Conservation (phyloP, 1,139 yeast genomes). For the Yamadazyma membranifaciens region DNA sequence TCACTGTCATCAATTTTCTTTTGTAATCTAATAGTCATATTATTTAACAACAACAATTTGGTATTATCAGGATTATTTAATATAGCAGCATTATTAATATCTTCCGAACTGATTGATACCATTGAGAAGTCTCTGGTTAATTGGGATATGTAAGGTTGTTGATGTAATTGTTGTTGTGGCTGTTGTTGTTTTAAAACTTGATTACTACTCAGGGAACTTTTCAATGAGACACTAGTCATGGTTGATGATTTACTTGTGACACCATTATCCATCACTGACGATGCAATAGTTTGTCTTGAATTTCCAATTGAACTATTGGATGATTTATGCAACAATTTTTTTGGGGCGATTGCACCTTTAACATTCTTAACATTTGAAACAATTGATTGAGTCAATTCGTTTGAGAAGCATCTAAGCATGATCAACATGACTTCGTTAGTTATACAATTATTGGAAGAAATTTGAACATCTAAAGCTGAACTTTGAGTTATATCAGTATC, state of each 20-base stretch:
- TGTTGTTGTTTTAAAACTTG: not conserved
- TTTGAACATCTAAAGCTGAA: conserved; percentile 42
- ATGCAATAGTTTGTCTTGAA: conserved; percentile 34
- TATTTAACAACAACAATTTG: conserved; percentile 23
- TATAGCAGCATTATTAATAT: conserved; percentile 20
- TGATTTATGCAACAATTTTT: conserved; percentile 17
- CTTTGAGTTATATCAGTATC: conserved; percentile 31
- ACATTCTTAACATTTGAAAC: conserved; percentile 27
- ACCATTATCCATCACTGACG: conserved; percentile 34
- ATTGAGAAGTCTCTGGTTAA: conserved; percentile 15
- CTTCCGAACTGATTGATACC: conserved; percentile 18
- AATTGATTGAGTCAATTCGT: conserved; percentile 26
- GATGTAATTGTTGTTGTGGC: not conserved
- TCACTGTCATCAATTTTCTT: conserved; percentile 33
- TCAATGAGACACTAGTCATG: conserved; percentile 31
- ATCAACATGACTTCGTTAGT: conserved; percentile 28
- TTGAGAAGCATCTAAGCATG: conserved; percentile 35
- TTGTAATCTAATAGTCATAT: conserved; percentile 40
- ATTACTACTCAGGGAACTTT: not conserved
- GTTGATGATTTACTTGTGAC: conserved; percentile 35
- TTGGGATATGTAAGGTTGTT: conserved; percentile 2
- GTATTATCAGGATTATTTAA: conserved; percentile 24
- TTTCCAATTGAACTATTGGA: conserved; percentile 19
- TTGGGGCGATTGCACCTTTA: conserved; percentile 23
- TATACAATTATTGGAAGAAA: conserved; percentile 32